Conservation (phyloP, 2,329 filamentous ascomycete genomes). For the Trichophyton mentagrophytes region DNA sequence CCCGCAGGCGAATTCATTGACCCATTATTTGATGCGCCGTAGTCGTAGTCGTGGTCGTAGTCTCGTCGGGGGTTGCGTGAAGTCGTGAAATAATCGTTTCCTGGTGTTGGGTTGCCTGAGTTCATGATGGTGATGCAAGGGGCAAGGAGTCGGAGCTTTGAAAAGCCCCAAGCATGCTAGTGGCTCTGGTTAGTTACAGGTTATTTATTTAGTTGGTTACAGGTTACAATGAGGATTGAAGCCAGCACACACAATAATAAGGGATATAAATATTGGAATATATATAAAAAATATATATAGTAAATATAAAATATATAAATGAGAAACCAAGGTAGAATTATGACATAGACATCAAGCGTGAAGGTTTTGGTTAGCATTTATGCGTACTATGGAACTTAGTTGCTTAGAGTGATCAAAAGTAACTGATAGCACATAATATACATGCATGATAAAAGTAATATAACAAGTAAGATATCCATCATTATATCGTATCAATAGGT, state of each 20-base stretch:
- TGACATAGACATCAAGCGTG: not conserved
- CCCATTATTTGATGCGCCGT: constrained; percentile 19
- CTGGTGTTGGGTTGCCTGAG: not conserved
- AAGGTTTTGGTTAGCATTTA: not conserved
- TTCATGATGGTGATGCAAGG: not conserved
- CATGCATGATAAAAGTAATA: not conserved
- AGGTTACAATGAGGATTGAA: not conserved
- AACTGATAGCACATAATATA: not conserved
- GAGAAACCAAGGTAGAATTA: not conserved
- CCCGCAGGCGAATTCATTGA: constrained; percentile 6
- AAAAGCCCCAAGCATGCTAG: not conserved
- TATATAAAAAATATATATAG: not conserved
- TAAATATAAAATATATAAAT: not conserved
- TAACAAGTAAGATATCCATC: constrained; percentile 3
- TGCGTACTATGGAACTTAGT: not conserved
- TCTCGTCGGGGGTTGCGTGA: constrained; percentile 13
- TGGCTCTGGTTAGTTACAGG: no score
- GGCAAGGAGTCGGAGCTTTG: not conserved
- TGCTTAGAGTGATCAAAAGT: not conserved
- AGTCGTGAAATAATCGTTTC: not conserved
- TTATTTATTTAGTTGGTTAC: not conserved
- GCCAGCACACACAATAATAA: not conserved
- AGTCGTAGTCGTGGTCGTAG: constrained; percentile 19
- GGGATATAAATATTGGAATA: not conserved
- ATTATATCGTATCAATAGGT: constrained; percentile 1